Conservation (phyloP, 306 rosid species). For the Inga leiocalycina region DNA sequence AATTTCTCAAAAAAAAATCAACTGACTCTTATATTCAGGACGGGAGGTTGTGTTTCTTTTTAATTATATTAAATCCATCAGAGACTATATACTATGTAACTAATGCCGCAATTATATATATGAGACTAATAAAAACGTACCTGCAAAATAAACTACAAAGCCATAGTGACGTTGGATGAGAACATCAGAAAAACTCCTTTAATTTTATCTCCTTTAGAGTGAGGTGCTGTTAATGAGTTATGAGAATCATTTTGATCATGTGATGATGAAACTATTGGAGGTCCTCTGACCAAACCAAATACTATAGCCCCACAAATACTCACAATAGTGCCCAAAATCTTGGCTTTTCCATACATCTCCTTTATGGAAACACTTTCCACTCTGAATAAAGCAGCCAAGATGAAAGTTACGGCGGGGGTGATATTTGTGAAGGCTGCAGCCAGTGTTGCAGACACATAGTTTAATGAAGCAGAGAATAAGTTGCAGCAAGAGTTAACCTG, state of each 20-base stretch:
- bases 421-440: slow-evolving; percentile 85
- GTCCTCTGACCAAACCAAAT: slow-evolving; percentile 80
- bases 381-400: slow-evolving; percentile 68
- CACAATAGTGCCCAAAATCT: slow-evolving; percentile 66
- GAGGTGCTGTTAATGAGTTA: slow-evolving; percentile 19
- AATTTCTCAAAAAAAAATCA: too few species aligned
- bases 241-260: slow-evolving; percentile 14
- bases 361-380: slow-evolving; percentile 67
- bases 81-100: not conserved
- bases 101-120: not conserved
- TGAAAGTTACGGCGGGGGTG: slow-evolving; percentile 76
- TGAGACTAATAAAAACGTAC: slow-evolving; percentile 30
- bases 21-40: too few species aligned
- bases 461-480: slow-evolving; percentile 72
- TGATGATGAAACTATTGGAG: slow-evolving; percentile 43
- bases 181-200: slow-evolving; percentile 82
- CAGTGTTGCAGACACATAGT: slow-evolving; percentile 82
- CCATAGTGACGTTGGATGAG: slow-evolving; percentile 75
- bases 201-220: slow-evolving; percentile 46
- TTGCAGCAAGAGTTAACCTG: slow-evolving; percentile 77
- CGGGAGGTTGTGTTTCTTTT: too few species aligned
- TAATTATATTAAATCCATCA: not conserved
- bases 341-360: slow-evolving; percentile 62
- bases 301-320: slow-evolving; percentile 79
- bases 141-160: slow-evolving; percentile 91